Conservation (phyloP, 78 protist species). For the Fonticula alba region DNA sequence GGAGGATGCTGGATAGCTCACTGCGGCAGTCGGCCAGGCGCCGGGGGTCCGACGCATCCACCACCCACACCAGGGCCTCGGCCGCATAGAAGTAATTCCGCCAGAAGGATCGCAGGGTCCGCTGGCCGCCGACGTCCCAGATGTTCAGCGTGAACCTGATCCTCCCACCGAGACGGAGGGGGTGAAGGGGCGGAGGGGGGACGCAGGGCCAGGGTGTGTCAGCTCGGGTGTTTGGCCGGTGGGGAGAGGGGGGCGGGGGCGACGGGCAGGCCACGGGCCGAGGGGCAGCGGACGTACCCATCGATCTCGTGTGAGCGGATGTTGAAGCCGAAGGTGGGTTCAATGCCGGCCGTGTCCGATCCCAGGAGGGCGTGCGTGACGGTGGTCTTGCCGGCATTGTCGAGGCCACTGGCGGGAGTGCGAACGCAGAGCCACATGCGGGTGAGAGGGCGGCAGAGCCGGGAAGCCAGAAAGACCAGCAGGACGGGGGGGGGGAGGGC, state of each 20-base stretch:
- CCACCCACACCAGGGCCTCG: slow-evolving; percentile 96
- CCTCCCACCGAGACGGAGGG: background rate
- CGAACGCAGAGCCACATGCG: background rate
- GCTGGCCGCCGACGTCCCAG: slow-evolving; percentile 99
- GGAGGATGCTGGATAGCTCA: slow-evolving; percentile 51
- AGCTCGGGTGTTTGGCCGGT: background rate
- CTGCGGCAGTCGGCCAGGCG: slow-evolving; percentile 63
- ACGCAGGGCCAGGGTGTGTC: no score
- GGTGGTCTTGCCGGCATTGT: slow-evolving; percentile 98
- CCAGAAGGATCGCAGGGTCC: slow-evolving; percentile 93
- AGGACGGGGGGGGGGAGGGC: background rate
- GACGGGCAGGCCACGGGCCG: background rate
- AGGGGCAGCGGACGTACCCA: slow-evolving; percentile 13
- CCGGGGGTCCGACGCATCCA: slow-evolving; percentile 70
- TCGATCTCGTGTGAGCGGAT: slow-evolving; percentile 58
- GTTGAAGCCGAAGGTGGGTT: slow-evolving; percentile 95
- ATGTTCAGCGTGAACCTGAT: slow-evolving; percentile 74
- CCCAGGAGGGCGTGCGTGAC: slow-evolving; percentile 75
- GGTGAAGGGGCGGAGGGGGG: background rate
- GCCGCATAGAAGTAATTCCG: slow-evolving; percentile 86
- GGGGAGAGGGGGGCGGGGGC: background rate
- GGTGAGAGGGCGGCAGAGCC: no score
- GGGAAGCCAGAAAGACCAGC: background rate
- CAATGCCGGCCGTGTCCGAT: slow-evolving; percentile 59
- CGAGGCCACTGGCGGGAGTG: slow-evolving; percentile 60